Conservation (phyloP, 2,329 filamentous ascomycete genomes). For the Nakataea oryzae region DNA sequence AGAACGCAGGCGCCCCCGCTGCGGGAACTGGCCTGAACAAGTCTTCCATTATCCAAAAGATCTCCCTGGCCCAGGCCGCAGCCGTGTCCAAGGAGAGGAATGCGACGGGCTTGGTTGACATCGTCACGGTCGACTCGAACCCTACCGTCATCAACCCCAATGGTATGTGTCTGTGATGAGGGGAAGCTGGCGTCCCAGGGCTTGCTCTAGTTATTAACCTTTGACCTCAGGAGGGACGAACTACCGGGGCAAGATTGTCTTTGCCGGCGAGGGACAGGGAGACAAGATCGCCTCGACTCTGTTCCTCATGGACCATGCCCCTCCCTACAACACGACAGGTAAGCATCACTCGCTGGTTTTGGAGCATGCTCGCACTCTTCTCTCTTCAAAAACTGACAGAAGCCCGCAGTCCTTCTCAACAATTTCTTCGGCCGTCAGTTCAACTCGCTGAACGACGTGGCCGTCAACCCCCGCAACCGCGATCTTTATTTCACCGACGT, state of each 20-base stretch:
- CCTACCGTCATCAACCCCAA: constrained; percentile 39
- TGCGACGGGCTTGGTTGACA: constrained; percentile 26
- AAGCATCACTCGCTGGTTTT: constrained; percentile 5
- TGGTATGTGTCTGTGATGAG: constrained; percentile 19
- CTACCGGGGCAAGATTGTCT: constrained; percentile 36
- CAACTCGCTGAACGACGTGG: constrained; percentile 49
- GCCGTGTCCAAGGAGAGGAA: constrained; percentile 24
- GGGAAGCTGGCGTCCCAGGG: no score
- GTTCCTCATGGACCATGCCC: constrained; percentile 29
- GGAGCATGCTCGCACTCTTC: no score
- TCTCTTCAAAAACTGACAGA: not conserved
- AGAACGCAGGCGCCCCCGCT: constrained; percentile 34
- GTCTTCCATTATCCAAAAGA: constrained; percentile 39
- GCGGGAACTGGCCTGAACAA: constrained; percentile 40
- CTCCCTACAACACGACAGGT: constrained; percentile 40
- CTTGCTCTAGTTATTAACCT: not conserved
- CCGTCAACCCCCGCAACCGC: constrained; percentile 39
- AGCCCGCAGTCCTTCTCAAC: constrained; percentile 36
- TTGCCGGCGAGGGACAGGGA: constrained; percentile 39
- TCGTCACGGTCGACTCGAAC: constrained; percentile 28
- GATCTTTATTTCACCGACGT: constrained; percentile 57
- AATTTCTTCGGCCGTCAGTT: constrained; percentile 51
- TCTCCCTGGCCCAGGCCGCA: constrained; percentile 32
- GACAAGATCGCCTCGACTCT: constrained; percentile 25
- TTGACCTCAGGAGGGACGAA: constrained; percentile 32